These are phyloP conservation scores for Apiotrichum siamense DNA, from an alignment of 1,284 basidiomycete genomes.

Conservation along the genomic window DNA sequence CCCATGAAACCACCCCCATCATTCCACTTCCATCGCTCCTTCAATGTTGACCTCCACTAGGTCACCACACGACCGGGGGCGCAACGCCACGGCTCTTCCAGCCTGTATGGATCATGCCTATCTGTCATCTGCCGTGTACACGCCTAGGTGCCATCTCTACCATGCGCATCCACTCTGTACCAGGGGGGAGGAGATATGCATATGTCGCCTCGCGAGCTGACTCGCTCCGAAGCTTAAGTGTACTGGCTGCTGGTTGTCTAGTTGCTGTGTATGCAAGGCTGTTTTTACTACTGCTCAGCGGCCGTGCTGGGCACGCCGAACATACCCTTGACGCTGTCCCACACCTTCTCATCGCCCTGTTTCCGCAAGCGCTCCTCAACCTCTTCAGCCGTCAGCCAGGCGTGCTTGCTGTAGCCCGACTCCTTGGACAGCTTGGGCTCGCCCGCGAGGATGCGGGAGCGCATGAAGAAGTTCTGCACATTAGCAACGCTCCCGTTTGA, in stretches of 20 bases:
- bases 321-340: constrained; percentile 38
- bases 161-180: not conserved
- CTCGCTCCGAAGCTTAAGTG: too few species aligned
- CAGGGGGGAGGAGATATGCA: constrained; percentile 17
- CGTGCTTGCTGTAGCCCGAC: constrained; percentile 26
- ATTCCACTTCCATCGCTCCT: too few species aligned
- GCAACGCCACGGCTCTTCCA: too few species aligned
- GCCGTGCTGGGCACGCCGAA: constrained; percentile 25
- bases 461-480: constrained; percentile 44
- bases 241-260: not conserved
- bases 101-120: too few species aligned
- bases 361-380: constrained; percentile 29
- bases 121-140: not conserved
- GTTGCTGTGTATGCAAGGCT: not conserved
- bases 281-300: constrained; percentile 8
- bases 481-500: not conserved
- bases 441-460: constrained; percentile 45
- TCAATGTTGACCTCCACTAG: too few species aligned
- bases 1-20: too few species aligned
- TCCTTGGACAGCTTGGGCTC: constrained; percentile 30
- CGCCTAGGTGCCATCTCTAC: not conserved
- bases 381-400: constrained; percentile 40
- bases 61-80: too few species aligned
- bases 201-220: constrained; percentile 4
- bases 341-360: constrained; percentile 36